phyloP scores from a whole-genome alignment of 2,329 filamentous ascomycete genomes.

The Cadophora malorum region DNA sequence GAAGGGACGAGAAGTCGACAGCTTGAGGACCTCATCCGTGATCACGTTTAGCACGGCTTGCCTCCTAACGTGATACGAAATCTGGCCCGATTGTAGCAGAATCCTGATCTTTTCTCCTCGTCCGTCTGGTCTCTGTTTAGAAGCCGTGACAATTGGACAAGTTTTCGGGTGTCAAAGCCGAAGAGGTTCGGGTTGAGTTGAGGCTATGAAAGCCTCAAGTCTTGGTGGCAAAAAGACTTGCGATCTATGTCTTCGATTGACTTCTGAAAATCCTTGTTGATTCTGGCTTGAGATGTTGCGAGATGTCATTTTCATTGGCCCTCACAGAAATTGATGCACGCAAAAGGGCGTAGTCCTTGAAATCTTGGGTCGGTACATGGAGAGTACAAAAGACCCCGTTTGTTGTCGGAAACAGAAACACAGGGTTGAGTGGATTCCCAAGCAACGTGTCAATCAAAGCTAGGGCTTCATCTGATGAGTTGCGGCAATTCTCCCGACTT shows the following conservation, averaged over 20 bases:
- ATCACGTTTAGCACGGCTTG: neutral
- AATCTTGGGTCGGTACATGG: conserved; percentile 13
- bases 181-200: neutral
- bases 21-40: neutral
- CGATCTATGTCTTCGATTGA: neutral
- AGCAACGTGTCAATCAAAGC: conserved; percentile 21
- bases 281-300: neutral
- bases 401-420: neutral
- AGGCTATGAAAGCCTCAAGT: neutral
- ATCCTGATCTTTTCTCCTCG: neutral
- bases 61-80: conserved; percentile 9
- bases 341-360: conserved; percentile 7
- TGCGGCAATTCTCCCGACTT: conserved; percentile 19
- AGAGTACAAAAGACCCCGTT: conserved; percentile 13
- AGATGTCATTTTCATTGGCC: neutral
- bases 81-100: conserved; percentile 10
- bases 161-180: neutral
- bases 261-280: neutral
- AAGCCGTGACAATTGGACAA: conserved; percentile 10
- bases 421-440: conserved; percentile 14
- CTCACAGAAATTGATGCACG: neutral
- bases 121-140: neutral
- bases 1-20: conserved; percentile 2
- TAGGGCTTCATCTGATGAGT: conserved; percentile 16
- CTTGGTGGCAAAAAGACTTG: neutral